Evolutionary conservation across 2,329 filamentous ascomycete species (phyloP).

Genomic region (Fusarium albidum): DNA sequence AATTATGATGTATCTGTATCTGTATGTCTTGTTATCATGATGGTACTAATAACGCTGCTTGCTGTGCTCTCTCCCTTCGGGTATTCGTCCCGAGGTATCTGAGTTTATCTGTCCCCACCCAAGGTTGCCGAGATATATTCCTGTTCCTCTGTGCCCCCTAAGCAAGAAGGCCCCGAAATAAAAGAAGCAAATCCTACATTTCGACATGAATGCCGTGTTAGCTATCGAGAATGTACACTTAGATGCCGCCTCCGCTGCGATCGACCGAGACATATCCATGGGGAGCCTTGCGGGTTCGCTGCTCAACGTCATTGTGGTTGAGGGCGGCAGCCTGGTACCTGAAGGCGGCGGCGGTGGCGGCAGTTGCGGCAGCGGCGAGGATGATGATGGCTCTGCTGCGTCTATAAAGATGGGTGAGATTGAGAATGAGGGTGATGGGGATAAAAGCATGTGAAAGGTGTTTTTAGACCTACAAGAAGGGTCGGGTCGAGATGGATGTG

Average conservation of each 20-base stretch:
- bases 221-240: neutral
- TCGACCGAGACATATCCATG: slow-evolving; percentile 61
- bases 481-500: slow-evolving; percentile 27
- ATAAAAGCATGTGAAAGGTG: slow-evolving; percentile 17
- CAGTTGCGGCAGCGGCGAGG: slow-evolving; percentile 44
- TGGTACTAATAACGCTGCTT: neutral
- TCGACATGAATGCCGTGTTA: neutral
- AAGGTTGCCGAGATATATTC: neutral
- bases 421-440: slow-evolving; percentile 11
- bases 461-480: slow-evolving; percentile 17
- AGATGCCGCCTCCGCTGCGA: slow-evolving; percentile 58
- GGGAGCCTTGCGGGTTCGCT: slow-evolving; percentile 46
- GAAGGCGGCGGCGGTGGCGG: slow-evolving; percentile 40
- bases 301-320: slow-evolving; percentile 53
- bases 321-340: slow-evolving; percentile 48
- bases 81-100: neutral
- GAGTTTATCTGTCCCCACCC: neutral
- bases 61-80: neutral
- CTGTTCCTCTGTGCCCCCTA: neutral
- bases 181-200: neutral
- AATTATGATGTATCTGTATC: slow-evolving; percentile 11
- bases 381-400: slow-evolving; percentile 50
- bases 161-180: neutral
- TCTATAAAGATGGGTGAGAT: slow-evolving; percentile 32
- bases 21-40: neutral